These are phyloP conservation scores for Podospora anserina DNA, from an alignment of 495 filamentous ascomycete genomes.

Conservation along the genomic window DNA sequence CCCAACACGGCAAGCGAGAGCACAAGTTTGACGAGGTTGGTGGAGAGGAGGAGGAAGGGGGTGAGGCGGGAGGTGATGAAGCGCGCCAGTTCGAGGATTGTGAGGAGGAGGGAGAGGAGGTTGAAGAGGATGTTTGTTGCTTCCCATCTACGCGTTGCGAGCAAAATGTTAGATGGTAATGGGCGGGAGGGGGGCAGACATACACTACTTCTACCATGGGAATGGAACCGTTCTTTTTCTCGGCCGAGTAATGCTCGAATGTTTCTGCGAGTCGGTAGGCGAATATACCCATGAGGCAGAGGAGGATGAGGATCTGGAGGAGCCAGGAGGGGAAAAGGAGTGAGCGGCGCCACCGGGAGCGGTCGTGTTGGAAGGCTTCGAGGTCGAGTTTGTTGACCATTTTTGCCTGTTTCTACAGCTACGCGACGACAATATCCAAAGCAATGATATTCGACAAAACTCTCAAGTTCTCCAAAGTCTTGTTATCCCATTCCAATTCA, in stretches of 20 bases:
- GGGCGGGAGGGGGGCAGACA: conserved; percentile 16
- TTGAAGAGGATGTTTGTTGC: conserved; percentile 44
- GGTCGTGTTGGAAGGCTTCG: conserved; percentile 43
- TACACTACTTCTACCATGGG: conserved; percentile 50
- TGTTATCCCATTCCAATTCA: not conserved
- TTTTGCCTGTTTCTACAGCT: not conserved
- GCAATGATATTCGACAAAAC: not conserved
- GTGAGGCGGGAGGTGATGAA: conserved; percentile 44
- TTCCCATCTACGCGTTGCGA: conserved; percentile 41
- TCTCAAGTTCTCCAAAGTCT: not conserved
- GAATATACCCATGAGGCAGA: conserved; percentile 47
- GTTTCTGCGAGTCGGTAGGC: conserved; percentile 47
- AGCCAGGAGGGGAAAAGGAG: conserved; percentile 43
- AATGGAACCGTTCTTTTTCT: conserved; percentile 32
- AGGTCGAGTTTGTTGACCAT: conserved; percentile 30
- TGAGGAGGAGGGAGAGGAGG: conserved; percentile 40
- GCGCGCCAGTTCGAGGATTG: conserved; percentile 40
- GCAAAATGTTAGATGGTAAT: not conserved
- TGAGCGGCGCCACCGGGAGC: conserved; percentile 42
- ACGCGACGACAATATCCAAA: not conserved
- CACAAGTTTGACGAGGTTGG: conserved; percentile 43
- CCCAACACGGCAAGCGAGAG: conserved; percentile 41
- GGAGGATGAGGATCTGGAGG: conserved; percentile 37
- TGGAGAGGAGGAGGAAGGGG: conserved; percentile 44
- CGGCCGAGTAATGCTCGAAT: conserved; percentile 37